Base-by-base conservation (phyloP, 345 rosid genomes). In the Rhodamnia rubescens region DNA sequence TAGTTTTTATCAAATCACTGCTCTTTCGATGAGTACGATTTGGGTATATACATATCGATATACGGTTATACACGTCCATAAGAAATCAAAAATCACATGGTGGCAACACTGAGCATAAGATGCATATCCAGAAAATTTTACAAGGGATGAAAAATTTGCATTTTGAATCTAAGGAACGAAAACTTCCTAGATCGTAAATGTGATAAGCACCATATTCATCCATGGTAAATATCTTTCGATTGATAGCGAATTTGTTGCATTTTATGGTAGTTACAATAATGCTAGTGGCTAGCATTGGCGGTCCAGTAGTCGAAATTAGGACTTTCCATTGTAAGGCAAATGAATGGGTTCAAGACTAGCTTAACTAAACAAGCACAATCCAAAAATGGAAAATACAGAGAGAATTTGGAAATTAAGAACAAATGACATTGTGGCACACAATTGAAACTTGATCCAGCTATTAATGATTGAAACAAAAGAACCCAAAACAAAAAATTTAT, bases 241-340 rank as follows among this genome's bases (percentile, higher is more conserved):
- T 56, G 27, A 24, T 24, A 24, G 11, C 10, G 14, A 24, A 56
- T 24, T 56, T 56, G 61, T 56, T 0, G 29, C 7, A 24, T 11
- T 5, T 0, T 24, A 56, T 11, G 14, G 6, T 24, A 56, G 61
- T 56, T 24, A 56, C 14, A 56, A 6, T 10, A 42, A 56, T 56
- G 61, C 61, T 24, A 0, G 27, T 56, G 29, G 27, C 29, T 5
- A 1, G 29, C 27, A 56, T 5, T 0, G 3, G 0, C 2, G 0
- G 6, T 56, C 24, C n/a, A 56, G 27, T 24, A 56, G 22, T 26
- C 9, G 22, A 22, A 24, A 56, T 11, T 24, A 56, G 58, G 8
- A 3, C 26, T 55, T 55, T 55, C 58, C 58, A 21, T 55, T 55
- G 5, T 22, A 55, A 22, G 57, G 5, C 58, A 55, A 55, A 55